Evolutionary conservation across 768 basidiomycete species (phyloP), one percentile per base, ranked within the genome.

Genomic region (Hirschioporus abietinus): DNA sequence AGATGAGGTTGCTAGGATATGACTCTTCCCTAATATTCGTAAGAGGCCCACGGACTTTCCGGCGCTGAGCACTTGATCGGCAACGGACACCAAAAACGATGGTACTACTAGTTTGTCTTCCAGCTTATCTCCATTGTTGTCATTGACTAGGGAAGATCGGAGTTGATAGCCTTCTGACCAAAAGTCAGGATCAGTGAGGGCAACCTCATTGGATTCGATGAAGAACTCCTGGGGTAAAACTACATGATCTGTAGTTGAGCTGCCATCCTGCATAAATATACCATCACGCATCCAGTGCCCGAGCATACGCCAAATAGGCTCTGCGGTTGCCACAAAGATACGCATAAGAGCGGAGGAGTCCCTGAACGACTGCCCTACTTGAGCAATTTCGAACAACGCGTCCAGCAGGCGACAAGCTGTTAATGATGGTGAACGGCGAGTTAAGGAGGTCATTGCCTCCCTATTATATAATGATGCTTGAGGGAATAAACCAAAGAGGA

Each of bases 1-100:
- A 15, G 60, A 61, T 17, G 10, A 23, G 15, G 24, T 18, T 3
- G 60, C 60, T 26, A n/a, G 25, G 25, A n/a, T 59, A 26, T 63
- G 63, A 27, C 66, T 65, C 20, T 73, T 52, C 27, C 74, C 87
- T 65, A 93, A 81, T 15, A 84, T 85, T 35, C 89, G 83, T 60
- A 93, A 79, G 35, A 95, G 79, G 9, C 93, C 92, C 24, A 90
- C 82, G 1, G 90, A 86, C 74, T 94, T 94, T 12, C 92, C 92
- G 3, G 89, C 85, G 8, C 82, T 80, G 18, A 94, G 78, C 2
- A 93, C 77, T 2, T 81, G 79, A 26, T 81, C 80, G 8, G 88
- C 86, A 17, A 88, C 80, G 60, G 84, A 84, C 35, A 81, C 78
- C 71, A 95, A 76, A 74, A 93, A 91, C 58, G 77, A 73, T 1